Conservation (phyloP, 2,329 filamentous ascomycete genomes). For the Cladosporium austrohemisphaericum region DNA sequence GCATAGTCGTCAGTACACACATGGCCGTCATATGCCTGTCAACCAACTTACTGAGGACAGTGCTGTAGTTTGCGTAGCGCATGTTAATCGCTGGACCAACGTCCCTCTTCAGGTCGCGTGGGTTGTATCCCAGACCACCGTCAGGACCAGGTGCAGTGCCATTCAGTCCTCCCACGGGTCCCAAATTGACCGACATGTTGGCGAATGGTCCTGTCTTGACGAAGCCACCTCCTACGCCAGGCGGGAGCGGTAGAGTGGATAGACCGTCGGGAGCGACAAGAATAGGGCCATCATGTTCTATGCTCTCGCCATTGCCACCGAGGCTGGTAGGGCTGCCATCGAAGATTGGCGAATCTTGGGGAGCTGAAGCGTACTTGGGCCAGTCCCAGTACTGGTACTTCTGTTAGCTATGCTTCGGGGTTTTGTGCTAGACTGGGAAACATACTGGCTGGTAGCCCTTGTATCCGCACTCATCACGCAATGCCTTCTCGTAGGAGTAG, state of each 20-base stretch:
- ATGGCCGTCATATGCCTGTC: background rate
- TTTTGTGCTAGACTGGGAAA: slow-evolving; percentile 7
- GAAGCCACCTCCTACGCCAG: slow-evolving; percentile 53
- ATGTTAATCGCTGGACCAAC: slow-evolving; percentile 21
- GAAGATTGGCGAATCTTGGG: slow-evolving; percentile 49
- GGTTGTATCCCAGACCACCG: slow-evolving; percentile 32
- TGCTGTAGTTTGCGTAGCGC: slow-evolving; percentile 20
- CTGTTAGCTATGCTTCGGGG: slow-evolving; percentile 22
- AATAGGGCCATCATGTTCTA: slow-evolving; percentile 11
- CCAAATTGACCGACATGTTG: slow-evolving; percentile 44
- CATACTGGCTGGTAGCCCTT: slow-evolving; percentile 36
- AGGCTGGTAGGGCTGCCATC: slow-evolving; percentile 50
- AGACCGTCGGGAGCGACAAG: slow-evolving; percentile 45
- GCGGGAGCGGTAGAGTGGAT: slow-evolving; percentile 32
- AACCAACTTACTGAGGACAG: slow-evolving; percentile 14
- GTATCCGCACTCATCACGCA: slow-evolving; percentile 44
- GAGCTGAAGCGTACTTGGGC: slow-evolving; percentile 45
- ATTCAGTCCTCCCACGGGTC: slow-evolving; percentile 41
- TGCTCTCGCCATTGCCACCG: slow-evolving; percentile 28
- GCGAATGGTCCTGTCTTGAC: slow-evolving; percentile 50
- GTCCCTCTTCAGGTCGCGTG: slow-evolving; percentile 38
- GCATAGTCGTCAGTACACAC: background rate
- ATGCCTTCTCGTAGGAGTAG: slow-evolving; percentile 41
- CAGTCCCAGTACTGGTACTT: slow-evolving; percentile 45
- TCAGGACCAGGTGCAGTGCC: slow-evolving; percentile 18